A percentile compares a stretch with the other conserved stretches of the same genome.
These are phyloP conservation scores for Cytospora paraplurivora DNA, from an alignment of 2,329 filamentous ascomycete species.

Conservation along the genomic window DNA sequence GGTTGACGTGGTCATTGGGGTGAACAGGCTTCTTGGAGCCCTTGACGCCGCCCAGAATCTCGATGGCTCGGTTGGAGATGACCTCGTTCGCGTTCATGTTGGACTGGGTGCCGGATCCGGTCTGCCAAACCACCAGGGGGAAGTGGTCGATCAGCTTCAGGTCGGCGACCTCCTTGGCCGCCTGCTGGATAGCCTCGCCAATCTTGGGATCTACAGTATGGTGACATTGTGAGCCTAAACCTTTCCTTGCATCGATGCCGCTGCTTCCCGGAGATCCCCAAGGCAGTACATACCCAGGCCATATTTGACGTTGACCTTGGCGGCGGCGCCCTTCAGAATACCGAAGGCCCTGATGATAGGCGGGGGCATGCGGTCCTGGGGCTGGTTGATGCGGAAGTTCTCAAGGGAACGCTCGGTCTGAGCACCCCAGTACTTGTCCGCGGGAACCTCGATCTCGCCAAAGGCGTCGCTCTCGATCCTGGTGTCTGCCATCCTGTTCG, in stretches of 20 bases:
- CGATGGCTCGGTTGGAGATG: slow-evolving; percentile 98
- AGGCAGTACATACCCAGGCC: slow-evolving; percentile 70
- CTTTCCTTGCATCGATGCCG: neutral
- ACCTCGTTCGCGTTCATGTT: slow-evolving; percentile 99
- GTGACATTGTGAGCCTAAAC: slow-evolving; percentile 10
- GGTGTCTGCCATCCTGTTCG: slow-evolving; percentile 56
- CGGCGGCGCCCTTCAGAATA: slow-evolving; percentile 95
- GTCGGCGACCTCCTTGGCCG: slow-evolving; percentile 87
- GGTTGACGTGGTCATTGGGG: slow-evolving; percentile 99
- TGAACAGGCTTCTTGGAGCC: slow-evolving; percentile 98
- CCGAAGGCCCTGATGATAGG: slow-evolving; percentile 92
- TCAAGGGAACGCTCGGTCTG: slow-evolving; percentile 94
- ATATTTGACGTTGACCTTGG: slow-evolving; percentile 92
- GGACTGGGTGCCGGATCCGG: slow-evolving; percentile 95
- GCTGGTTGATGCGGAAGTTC: slow-evolving; percentile 99
- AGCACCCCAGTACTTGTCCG: slow-evolving; percentile 97
- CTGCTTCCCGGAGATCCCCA: neutral
- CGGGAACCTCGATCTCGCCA: slow-evolving; percentile 89
- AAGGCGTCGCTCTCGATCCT: slow-evolving; percentile 96
- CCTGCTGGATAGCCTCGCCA: slow-evolving; percentile 91
- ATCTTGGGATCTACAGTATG: slow-evolving; percentile 73
- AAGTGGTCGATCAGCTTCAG: slow-evolving; percentile 97
- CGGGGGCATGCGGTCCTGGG: slow-evolving; percentile 96
- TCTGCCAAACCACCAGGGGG: slow-evolving; percentile 98
- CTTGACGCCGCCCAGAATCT: slow-evolving; percentile 92